Conservation (phyloP, 2,329 filamentous ascomycete species). For the Pseudogymnoascus sp. region DNA sequence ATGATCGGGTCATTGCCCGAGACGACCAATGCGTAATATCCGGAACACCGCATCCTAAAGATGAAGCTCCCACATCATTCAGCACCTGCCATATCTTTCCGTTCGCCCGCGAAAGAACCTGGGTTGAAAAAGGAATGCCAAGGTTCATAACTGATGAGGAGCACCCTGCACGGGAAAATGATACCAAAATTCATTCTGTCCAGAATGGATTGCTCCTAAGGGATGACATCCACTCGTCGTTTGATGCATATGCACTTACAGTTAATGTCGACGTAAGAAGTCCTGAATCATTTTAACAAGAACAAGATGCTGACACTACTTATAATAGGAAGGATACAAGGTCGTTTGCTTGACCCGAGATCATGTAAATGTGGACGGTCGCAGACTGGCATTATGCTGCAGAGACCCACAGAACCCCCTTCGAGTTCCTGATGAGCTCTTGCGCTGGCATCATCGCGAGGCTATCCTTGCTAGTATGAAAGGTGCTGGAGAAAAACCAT, state of each 20-base stretch:
- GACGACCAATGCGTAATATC: not conserved
- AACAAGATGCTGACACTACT: not conserved
- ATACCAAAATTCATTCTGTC: not conserved
- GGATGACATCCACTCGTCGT: not conserved
- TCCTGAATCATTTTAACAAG: not conserved
- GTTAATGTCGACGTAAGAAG: not conserved
- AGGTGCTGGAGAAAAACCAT: not conserved
- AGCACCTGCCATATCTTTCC: not conserved
- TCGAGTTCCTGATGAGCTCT: constrained; percentile 1
- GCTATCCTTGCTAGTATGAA: constrained; percentile 5
- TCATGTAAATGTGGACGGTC: not conserved
- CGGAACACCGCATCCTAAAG: not conserved
- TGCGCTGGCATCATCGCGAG: constrained; percentile 12
- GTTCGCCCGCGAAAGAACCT: not conserved
- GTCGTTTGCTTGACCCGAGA: not conserved
- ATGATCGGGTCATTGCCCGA: not conserved
- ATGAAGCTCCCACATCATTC: not conserved
- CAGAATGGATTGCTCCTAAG: not conserved
- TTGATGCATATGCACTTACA: not conserved
- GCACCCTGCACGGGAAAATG: not conserved
- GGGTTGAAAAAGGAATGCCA: not conserved
- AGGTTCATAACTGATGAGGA: not conserved
- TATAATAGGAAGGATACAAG: not conserved
- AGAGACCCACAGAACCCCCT: not conserved
- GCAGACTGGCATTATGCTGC: not conserved